Percentiles rank a stretch among this genome's conserved stretches.
These are phyloP conservation scores for Colletotrichum eleusines DNA, from an alignment of 2,329 filamentous ascomycete genomes.

Conservation along the genomic window DNA sequence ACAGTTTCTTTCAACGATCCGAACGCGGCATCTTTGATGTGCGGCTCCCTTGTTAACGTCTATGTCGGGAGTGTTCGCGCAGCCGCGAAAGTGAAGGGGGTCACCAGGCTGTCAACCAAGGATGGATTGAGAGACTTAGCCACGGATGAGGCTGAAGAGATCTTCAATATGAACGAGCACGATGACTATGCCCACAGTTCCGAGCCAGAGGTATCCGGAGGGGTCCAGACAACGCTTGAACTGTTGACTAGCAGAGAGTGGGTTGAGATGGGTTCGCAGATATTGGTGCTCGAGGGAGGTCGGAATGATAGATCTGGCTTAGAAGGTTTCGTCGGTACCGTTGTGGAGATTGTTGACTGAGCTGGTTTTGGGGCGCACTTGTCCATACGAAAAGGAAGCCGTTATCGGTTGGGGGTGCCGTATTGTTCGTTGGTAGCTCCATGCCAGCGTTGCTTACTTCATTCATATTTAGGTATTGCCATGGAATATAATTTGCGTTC, in stretches of 20 bases:
- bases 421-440: conserved; percentile 19
- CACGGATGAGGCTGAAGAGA: conserved; percentile 60
- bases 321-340: conserved; percentile 78
- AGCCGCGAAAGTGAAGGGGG: conserved; percentile 73
- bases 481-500: conserved; percentile 15
- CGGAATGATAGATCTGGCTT: conserved; percentile 75
- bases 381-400: conserved; percentile 17
- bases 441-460: conserved; percentile 15
- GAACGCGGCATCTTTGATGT: conserved; percentile 71
- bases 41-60: conserved; percentile 80
- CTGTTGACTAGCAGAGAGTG: conserved; percentile 78
- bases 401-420: neutral
- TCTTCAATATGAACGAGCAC: conserved; percentile 68
- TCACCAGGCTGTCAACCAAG: conserved; percentile 21
- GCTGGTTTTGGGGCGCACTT: conserved; percentile 38
- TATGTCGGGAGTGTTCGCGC: conserved; percentile 91
- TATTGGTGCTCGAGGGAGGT: conserved; percentile 79
- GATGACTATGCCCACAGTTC: conserved; percentile 45
- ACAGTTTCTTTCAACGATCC: conserved; percentile 77
- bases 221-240: conserved; percentile 73
- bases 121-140: conserved; percentile 32
- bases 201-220: conserved; percentile 44
- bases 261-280: conserved; percentile 77
- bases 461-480: neutral
- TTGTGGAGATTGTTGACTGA: conserved; percentile 72